Evolutionary conservation across 177 flowering plant genomes (phyloP).

Genomic region (Telopea speciosissima): DNA sequence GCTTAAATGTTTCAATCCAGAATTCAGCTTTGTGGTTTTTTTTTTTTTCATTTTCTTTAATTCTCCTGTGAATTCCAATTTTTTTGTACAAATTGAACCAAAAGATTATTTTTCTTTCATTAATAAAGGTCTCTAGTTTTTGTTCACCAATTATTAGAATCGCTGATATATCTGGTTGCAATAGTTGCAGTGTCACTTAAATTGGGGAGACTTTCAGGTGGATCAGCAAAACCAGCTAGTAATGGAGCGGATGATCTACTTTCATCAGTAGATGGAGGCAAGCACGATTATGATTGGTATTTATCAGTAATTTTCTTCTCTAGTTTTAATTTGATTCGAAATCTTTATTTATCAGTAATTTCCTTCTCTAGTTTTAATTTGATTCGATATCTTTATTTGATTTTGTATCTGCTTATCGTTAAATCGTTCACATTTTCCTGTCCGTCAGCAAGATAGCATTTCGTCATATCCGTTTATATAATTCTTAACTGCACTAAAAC

Average conservation of each 20-base stretch:
- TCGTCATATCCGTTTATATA: neutral
- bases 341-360: too few species aligned
- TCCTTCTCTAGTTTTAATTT: neutral
- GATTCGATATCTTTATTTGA: neutral
- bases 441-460: neutral
- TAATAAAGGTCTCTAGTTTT: neutral
- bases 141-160: neutral
- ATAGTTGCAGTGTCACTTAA: conserved; percentile 42
- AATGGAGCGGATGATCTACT: conserved; percentile 69
- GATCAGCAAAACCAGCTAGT: conserved; percentile 41
- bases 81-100: neutral
- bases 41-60: neutral
- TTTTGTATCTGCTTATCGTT: too few species aligned
- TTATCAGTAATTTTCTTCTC: neutral
- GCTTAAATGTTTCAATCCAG: neutral
- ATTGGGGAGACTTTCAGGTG: conserved; percentile 67
- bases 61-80: neutral
- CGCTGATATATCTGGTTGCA: neutral
- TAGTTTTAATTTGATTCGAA: neutral
- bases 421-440: neutral
- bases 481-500: neutral
- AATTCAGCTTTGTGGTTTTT: neutral
- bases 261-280: conserved; percentile 63
- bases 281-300: conserved; percentile 84
- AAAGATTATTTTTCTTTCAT: too few species aligned